Percentiles rank a stretch among this genome's conserved stretches.
Conservation (phyloP, 352 stramenopile genomes). For the Pythium rishiriense region DNA sequence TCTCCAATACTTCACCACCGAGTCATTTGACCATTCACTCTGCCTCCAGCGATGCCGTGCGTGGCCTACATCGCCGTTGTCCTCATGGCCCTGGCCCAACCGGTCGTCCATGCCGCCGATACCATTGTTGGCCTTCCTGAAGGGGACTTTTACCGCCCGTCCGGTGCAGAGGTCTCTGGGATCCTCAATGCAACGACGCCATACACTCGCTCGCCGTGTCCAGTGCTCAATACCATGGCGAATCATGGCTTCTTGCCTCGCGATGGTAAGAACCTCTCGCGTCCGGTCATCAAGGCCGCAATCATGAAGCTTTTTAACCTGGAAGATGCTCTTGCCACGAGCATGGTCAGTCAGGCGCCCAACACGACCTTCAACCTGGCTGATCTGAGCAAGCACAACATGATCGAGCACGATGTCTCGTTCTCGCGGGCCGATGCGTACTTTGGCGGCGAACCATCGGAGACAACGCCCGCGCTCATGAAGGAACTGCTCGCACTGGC, state of each 20-base stretch:
- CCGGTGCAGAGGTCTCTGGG: constrained; percentile 29
- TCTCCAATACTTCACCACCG: background rate
- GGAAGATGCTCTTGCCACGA: constrained; percentile 33
- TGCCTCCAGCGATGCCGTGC: background rate
- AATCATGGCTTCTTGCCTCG: constrained; percentile 53
- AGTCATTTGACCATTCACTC: background rate
- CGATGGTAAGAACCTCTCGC: constrained; percentile 45
- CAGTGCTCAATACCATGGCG: constrained; percentile 46
- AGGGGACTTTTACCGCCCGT: constrained; percentile 39
- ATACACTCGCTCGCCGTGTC: constrained; percentile 41
- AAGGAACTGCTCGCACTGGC: constrained; percentile 31
- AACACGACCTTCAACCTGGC: constrained; percentile 35
- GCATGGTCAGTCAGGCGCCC: constrained; percentile 32
- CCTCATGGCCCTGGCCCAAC: background rate
- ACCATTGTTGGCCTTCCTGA: background rate
- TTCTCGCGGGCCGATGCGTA: constrained; percentile 38
- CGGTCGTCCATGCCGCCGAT: background rate
- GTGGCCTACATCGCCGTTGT: background rate
- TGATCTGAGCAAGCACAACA: constrained; percentile 38
- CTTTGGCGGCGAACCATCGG: constrained; percentile 37
- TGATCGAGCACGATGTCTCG: constrained; percentile 40
- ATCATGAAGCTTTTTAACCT: constrained; percentile 53
- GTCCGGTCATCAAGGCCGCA: constrained; percentile 28
- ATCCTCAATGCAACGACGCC: constrained; percentile 25
- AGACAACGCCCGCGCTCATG: constrained; percentile 28